Percentiles rank a stretch among this genome's conserved stretches.
Evolutionary conservation across 2,329 filamentous ascomycete genomes (phyloP).

Genomic region (Diplodia scrobiculata): DNA sequence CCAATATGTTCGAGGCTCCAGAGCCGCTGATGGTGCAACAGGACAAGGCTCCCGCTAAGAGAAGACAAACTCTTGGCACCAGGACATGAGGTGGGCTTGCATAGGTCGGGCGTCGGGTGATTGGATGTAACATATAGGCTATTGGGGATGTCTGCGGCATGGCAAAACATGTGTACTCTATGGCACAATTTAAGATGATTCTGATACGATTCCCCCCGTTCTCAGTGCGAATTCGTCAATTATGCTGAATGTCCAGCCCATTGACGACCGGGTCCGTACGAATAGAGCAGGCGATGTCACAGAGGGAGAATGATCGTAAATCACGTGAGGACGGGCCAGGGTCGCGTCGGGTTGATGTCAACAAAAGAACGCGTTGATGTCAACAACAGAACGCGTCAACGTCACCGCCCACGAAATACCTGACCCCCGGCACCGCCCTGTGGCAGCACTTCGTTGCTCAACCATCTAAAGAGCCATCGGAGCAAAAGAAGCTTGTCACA

Average conservation of each 20-base stretch:
- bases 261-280: background rate
- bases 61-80: conserved; percentile 7
- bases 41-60: background rate
- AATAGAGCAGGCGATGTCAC: background rate
- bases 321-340: background rate
- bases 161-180: conserved; percentile 4
- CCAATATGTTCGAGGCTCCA: background rate
- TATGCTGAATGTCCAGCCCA: no score
- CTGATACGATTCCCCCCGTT: no score
- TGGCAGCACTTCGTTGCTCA: background rate
- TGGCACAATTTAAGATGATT: background rate
- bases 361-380: background rate
- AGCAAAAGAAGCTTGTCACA: background rate
- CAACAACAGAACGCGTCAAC: background rate
- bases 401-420: background rate
- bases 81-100: conserved; percentile 1
- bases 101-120: conserved; percentile 16
- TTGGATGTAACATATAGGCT: conserved; percentile 7
- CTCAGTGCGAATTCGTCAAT: no score
- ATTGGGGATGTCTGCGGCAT: background rate
- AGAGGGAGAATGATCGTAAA: background rate
- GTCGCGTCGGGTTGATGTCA: background rate
- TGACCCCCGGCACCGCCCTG: background rate
- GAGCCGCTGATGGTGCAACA: conserved; percentile 1
- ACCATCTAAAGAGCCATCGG: background rate